These are phyloP conservation scores for Aristolochia fimbriata DNA, from an alignment of 164 flowering plant species.

Conservation along the genomic window DNA sequence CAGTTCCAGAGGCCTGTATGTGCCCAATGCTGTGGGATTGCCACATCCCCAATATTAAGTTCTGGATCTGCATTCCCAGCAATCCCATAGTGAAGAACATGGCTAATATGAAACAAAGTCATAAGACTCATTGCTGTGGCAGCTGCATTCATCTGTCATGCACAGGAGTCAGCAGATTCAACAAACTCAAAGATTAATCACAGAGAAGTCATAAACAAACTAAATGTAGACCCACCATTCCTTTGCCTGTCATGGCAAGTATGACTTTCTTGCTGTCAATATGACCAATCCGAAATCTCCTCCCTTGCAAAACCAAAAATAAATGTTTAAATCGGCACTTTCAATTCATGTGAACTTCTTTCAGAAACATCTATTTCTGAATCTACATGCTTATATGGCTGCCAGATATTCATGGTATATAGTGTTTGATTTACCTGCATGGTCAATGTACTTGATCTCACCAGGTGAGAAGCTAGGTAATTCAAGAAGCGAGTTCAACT, in stretches of 20 bases:
- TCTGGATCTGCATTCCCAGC: conserved; percentile 71
- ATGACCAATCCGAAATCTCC: conserved; percentile 14
- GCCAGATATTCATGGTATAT: not conserved
- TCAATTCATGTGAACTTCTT: not conserved
- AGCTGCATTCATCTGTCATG: conserved; percentile 45
- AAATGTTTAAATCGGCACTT: not conserved
- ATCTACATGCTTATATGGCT: no score
- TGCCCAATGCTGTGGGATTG: conserved; percentile 62
- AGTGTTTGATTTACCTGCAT: conserved; percentile 26
- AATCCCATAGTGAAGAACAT: conserved; percentile 45
- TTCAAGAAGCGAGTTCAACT: conserved; percentile 54
- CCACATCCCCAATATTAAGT: conserved; percentile 63
- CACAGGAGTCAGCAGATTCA: conserved; percentile 5
- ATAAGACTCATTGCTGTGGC: conserved; percentile 35
- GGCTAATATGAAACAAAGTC: conserved; percentile 16
- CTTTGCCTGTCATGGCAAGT: conserved; percentile 12
- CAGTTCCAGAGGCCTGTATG: conserved; percentile 77
- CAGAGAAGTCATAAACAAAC: conserved; percentile 34
- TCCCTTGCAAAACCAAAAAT: conserved; percentile 5
- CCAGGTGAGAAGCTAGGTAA: conserved; percentile 31
- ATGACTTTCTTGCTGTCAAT: conserved; percentile 12
- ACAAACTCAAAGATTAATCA: conserved; percentile 23
- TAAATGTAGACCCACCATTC: conserved; percentile 7
- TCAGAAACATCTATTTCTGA: no score
- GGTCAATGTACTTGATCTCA: conserved; percentile 23